A percentile compares a stretch with the other conserved stretches of the same genome.
phyloP scores from a whole-genome alignment of 305 asterid genomes.

The Fraxinus sp. region DNA sequence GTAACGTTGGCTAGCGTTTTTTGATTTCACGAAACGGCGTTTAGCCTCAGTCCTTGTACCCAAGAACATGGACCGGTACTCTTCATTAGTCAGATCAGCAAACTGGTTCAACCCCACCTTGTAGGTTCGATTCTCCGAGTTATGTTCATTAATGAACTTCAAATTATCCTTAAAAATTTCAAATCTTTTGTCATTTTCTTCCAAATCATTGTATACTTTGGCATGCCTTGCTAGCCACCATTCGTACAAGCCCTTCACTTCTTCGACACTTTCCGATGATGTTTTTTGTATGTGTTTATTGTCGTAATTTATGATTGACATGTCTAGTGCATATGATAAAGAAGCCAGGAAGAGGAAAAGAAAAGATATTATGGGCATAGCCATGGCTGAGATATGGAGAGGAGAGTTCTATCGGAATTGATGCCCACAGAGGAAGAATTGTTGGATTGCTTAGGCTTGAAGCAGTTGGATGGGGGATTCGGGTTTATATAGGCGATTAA shows the following conservation, averaged over 20 bases:
- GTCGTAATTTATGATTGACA: constrained; percentile 29
- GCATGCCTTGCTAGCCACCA: constrained; percentile 63
- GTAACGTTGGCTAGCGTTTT: constrained; percentile 41
- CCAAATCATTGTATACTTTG: constrained; percentile 57
- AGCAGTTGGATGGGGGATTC: constrained; percentile 15
- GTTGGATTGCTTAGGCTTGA: constrained; percentile 40
- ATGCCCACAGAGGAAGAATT: not conserved
- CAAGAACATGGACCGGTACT: constrained; percentile 55
- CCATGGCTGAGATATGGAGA: constrained; percentile 36
- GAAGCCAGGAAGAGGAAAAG: constrained; percentile 33
- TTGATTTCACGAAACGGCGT: constrained; percentile 55
- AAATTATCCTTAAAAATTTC: constrained; percentile 66
- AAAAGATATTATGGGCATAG: constrained; percentile 25
- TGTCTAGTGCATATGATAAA: constrained; percentile 33
- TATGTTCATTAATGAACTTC: constrained; percentile 60
- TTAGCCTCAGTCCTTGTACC: constrained; percentile 55
- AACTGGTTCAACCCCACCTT: constrained; percentile 67
- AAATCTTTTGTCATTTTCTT: constrained; percentile 55
- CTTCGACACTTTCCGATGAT: constrained; percentile 33
- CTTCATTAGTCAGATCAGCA: constrained; percentile 67
- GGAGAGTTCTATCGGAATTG: not conserved
- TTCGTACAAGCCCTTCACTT: constrained; percentile 48
- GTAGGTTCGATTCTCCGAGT: constrained; percentile 48
- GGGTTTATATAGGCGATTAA: constrained; percentile 23
- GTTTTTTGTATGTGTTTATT: constrained; percentile 12